Evolutionary conservation across 768 basidiomycete species (phyloP), one percentile per base, ranked within the genome.

Genomic region (Rubroboletus satanas): DNA sequence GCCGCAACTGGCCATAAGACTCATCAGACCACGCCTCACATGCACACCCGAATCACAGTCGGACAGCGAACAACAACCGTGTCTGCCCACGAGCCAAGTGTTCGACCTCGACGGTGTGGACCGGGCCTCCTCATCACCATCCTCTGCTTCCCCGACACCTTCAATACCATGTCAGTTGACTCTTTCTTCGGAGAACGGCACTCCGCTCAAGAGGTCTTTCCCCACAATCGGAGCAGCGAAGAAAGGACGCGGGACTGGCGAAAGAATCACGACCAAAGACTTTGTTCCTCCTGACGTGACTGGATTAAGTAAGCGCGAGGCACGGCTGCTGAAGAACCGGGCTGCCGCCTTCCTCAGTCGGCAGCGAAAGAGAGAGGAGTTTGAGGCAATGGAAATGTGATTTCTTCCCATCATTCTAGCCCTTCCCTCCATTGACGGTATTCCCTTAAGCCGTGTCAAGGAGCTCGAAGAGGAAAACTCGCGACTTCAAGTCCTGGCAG

Each of bases 341-440:
- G 92, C 92, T 12, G 92, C 92, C 11, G 92, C 92, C 55, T 94
- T 94, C 76, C 85, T 94, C 67, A 88, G 85, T 73, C 79, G 92
- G 69, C 92, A 94, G 71, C 80, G 92, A 64, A 94, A 94, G 73
- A 83, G 92, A 52, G 92, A 94, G 74, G 91, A 93, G 74, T 94
- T 92, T 65, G 92, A 94, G 73, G 77, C 69, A 65, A 93, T 94
- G 89, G 92, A 93, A 78, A 73, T 88, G 90, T 93, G 75, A 75
- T 88, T 84, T 52, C 64, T 55, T 52, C 45, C 8, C 64, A 15
- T 32, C 36, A n/a, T 53, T 42, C 31, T 50, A 14, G 21, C 39
- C 12, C 45, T 57, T 57, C 49, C 35, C 35, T 62, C 51, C 36
- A 51, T 43, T 72, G 50, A 63, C 57, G 32, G 46, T 42, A 64